phyloP scores from a whole-genome alignment of 495 filamentous ascomycete genomes.

The Hypoxylon trugodes region DNA sequence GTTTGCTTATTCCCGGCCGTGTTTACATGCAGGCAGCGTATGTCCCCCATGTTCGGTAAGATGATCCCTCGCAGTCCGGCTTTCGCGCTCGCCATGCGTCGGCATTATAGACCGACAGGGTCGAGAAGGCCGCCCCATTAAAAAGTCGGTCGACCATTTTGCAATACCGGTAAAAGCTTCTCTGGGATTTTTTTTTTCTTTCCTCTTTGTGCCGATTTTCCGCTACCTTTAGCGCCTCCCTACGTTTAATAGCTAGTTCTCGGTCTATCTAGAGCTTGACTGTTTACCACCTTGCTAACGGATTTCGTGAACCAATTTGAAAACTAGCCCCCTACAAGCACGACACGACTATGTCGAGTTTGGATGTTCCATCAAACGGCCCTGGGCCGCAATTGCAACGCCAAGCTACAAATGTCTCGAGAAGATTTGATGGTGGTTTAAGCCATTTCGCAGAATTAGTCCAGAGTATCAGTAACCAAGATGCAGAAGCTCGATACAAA shows the following conservation, averaged over 20 bases:
- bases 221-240: not conserved
- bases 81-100: slow-evolving; percentile 33
- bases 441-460: slow-evolving; percentile 39
- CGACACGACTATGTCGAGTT: slow-evolving; percentile 6
- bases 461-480: slow-evolving; percentile 48
- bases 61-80: slow-evolving; percentile 29
- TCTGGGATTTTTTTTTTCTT: not conserved
- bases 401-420: slow-evolving; percentile 17
- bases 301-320: not conserved
- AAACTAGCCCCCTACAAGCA: not conserved
- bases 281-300: not conserved
- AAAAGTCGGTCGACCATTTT: slow-evolving; percentile 17
- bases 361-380: not conserved
- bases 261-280: not conserved
- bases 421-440: slow-evolving; percentile 15
- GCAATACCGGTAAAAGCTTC: slow-evolving; percentile 20
- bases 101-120: slow-evolving; percentile 19
- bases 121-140: slow-evolving; percentile 21
- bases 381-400: slow-evolving; percentile 10
- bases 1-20: slow-evolving; percentile 5
- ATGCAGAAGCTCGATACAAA: slow-evolving; percentile 47
- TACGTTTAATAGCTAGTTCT: not conserved
- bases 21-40: not conserved
- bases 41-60: slow-evolving; percentile 11
- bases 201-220: not conserved